A percentile compares a stretch with the other conserved stretches of the same genome.
Evolutionary conservation across 1,284 basidiomycete species (phyloP).

Genomic region (Boletus mariae): DNA sequence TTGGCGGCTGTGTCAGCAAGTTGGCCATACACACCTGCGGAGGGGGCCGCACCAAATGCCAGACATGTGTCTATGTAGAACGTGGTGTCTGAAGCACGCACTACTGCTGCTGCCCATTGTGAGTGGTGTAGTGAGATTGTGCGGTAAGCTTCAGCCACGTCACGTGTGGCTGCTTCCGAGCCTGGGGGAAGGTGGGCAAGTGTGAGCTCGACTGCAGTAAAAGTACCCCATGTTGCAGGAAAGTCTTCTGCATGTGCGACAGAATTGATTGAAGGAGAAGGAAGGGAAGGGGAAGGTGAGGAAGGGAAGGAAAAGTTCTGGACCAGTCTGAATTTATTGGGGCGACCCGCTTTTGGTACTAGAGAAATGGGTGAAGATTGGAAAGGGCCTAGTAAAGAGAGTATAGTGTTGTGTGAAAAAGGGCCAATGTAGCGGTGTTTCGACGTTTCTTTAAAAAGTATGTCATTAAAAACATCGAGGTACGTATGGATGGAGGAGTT

Average conservation of each 20-base stretch:
- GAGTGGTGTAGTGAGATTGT: not conserved
- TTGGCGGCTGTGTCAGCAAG: too few species aligned
- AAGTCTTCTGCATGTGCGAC: not conserved
- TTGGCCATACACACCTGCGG: not conserved
- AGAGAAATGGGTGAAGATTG: constrained; percentile 7
- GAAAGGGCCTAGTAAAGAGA: not conserved
- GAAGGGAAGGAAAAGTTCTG: not conserved
- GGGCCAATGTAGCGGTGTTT: too few species aligned
- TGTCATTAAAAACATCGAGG: too few species aligned
- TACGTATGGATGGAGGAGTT: too few species aligned
- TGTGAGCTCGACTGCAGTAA: not conserved
- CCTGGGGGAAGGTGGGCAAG: not conserved
- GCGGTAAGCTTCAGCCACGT: not conserved
- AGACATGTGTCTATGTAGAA: not conserved
- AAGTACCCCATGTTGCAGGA: not conserved
- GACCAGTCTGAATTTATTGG: not conserved
- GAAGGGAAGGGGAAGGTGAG: not conserved
- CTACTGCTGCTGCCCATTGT: not conserved
- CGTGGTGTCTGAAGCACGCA: too few species aligned
- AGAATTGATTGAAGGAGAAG: not conserved
- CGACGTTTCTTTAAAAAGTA: too few species aligned
- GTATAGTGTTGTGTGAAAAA: too few species aligned
- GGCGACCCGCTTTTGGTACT: constrained; percentile 2
- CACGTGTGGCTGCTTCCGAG: not conserved
- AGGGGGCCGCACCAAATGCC: not conserved